Conservation (phyloP, 1,284 basidiomycete genomes). For the Austropuccinia psidii region DNA sequence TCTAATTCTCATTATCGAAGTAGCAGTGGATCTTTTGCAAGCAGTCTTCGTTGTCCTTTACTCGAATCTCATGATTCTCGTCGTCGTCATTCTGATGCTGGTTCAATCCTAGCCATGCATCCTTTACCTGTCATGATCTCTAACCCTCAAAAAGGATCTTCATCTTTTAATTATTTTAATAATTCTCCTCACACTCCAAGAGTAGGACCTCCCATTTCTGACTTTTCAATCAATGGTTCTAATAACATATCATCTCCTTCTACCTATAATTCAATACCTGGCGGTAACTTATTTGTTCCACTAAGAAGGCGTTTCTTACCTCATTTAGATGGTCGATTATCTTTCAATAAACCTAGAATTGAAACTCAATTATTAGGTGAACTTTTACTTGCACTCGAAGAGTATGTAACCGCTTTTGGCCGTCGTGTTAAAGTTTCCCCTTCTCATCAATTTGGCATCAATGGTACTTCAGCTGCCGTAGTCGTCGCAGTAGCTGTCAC, state of each 20-base stretch:
- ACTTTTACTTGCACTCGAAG: slow-evolving; percentile 22
- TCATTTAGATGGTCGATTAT: background rate
- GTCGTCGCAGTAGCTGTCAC: slow-evolving; percentile 3
- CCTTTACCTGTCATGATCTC: slow-evolving; percentile 17
- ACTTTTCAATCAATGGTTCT: background rate
- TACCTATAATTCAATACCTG: background rate
- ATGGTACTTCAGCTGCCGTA: background rate
- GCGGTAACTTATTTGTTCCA: slow-evolving; percentile 24
- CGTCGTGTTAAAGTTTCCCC: slow-evolving; percentile 13
- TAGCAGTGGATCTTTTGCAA: slow-evolving; percentile 16
- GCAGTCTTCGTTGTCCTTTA: slow-evolving; percentile 27
- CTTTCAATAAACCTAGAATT: background rate
- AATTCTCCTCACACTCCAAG: no score
- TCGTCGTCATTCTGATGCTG: slow-evolving; percentile 12
- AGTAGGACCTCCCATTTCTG: no score
- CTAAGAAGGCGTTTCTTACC: slow-evolving; percentile 21
- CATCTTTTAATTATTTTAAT: no score
- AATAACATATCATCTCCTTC: slow-evolving; percentile 4
- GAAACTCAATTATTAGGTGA: slow-evolving; percentile 25
- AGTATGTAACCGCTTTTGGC: slow-evolving; percentile 30
- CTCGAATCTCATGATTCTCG: slow-evolving; percentile 14
- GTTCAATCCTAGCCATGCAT: slow-evolving; percentile 14
- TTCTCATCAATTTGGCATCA: slow-evolving; percentile 25
- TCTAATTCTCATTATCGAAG: slow-evolving; percentile 19
- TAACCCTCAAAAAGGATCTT: background rate